Percentiles rank a stretch among this genome's conserved stretches.
These are phyloP conservation scores for Colletotrichum higginsianum DNA, from an alignment of 2,329 filamentous ascomycete species.

Conservation along the genomic window DNA sequence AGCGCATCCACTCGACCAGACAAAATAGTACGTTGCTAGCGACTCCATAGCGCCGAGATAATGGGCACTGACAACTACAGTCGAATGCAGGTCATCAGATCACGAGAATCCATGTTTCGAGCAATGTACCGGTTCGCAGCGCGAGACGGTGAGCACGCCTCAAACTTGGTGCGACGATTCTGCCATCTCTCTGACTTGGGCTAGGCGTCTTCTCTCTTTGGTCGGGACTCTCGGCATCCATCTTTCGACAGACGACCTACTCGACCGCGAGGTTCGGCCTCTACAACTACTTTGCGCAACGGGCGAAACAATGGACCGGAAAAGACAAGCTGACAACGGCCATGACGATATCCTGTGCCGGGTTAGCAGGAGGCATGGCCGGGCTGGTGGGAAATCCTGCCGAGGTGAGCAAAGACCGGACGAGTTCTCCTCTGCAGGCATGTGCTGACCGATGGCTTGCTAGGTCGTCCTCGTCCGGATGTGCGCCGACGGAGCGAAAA, in stretches of 20 bases:
- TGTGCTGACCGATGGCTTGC: not conserved
- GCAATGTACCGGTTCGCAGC: conserved; percentile 56
- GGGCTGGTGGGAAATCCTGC: conserved; percentile 63
- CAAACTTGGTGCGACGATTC: not conserved
- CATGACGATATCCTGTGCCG: conserved; percentile 57
- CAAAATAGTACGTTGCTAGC: conserved; percentile 57
- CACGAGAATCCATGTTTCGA: conserved; percentile 56
- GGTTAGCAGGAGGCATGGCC: conserved; percentile 57
- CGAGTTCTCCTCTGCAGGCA: not conserved
- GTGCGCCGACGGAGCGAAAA: conserved; percentile 62
- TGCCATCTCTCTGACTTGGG: not conserved
- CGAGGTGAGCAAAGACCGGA: conserved; percentile 47
- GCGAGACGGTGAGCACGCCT: conserved; percentile 53
- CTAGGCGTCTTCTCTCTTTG: conserved; percentile 59
- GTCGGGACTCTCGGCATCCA: conserved; percentile 60
- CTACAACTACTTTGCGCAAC: conserved; percentile 54
- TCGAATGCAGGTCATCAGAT: conserved; percentile 61
- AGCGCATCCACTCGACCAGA: conserved; percentile 62
- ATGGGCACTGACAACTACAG: conserved; percentile 44
- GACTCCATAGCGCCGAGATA: rapidly evolving
- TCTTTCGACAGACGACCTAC: conserved; percentile 61
- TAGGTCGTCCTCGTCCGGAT: conserved; percentile 60
- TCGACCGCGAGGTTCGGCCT: conserved; percentile 62
- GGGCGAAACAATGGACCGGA: conserved; percentile 48
- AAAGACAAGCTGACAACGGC: conserved; percentile 50